Base-by-base conservation (phyloP, 2,329 filamentous ascomycete species). In the Venturia asperata region DNA sequence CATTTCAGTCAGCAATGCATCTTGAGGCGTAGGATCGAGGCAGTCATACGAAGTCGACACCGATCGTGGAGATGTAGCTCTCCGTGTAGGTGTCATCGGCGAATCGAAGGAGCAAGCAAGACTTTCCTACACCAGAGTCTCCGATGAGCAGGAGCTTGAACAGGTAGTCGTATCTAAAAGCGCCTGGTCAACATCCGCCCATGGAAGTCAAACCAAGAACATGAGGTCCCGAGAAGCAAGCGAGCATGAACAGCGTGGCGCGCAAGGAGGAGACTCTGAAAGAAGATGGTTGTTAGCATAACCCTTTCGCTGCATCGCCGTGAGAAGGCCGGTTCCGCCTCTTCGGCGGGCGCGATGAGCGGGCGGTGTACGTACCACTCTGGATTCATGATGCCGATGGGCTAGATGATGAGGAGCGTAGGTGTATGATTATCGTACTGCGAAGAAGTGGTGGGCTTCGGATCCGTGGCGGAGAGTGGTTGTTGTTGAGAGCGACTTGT, bases 131-230 rank as follows among this genome's bases (percentile, higher is more conserved):
- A 87, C 94, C 94, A 79, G 94, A 99, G 80, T 99, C 94, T 81
- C 94, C 94, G 87, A 99, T 99, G 83, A 99, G 93, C 80, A 99
- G 91, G 71, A 99, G 92, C 88, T 99, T 99, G 88, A 99, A 99
- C 76, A 99, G 92, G 80, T 99, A 99, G 79, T 99, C 94, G 90
- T 99, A 99, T 94, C 94, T 97, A 15, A 3, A 27, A 37, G 52
- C 30, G 15, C 52, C 19, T 19, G 52, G 30, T 58, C 27, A 58
- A n/a, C 30, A 37, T 58, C 52, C 9, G 15, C 21, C 52, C 30
- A 37, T 58, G 19, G 19, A 34, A 58, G 13, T 6, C 17, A 34
- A 15, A 19, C 17, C 17, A 37, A 34, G 52, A 5, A 58, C 37
- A n/a, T 9, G 21, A 19, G n/a, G 52, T 37, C 52, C 52, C 52